Base-by-base conservation (phyloP, 192 early-diverging fungal genomes). In the Pilobolus umbonatus region DNA sequence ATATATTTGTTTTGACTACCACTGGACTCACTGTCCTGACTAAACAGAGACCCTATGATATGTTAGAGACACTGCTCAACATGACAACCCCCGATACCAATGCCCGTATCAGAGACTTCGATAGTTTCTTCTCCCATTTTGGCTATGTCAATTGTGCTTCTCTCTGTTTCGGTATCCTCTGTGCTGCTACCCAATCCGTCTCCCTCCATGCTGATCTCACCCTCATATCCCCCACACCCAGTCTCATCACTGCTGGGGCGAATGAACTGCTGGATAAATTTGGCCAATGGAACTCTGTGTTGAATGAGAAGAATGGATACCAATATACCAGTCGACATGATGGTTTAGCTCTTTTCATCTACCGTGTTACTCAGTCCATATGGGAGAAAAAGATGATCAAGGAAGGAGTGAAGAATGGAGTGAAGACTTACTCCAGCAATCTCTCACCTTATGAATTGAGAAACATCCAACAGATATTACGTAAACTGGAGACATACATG, bases 31-130 rank as follows among this genome's bases (percentile, higher is more conserved):
- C 62, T 4, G 66, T 87, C 3, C 70, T 89, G 26, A 68, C 76
- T 22, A 88, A 94, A 67, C 85, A 87, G 25, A 69, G 92, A 30
- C 92, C 91, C 12, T 74, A 91, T 7, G 92, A 94, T 58, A 75
- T 87, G 62, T 64, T 93, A 6, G 68, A 79, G 22, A 59, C 79
- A 42, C 57, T 95, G 17, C 55, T 93, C 6, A 26, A 24, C 21
- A 19, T 22, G 11, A 15, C 52, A 14, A 7, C n/a, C 10, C 19
- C 19, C 3, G 34, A 54, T 38, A 54, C 52, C 10, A 12, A 19
- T 38, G 5, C 31, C 8, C 52, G 34, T 7, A 3, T 38, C 12
- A 19, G 24, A 25, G 52, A 54, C 31, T 54, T 34, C 24, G 11
- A 14, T 0, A 54, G 52, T 9, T 25, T 54, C 52, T 54, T 54